phyloP scores from a whole-genome alignment of 768 basidiomycete genomes.

The Rhodotorula diobovata region DNA sequence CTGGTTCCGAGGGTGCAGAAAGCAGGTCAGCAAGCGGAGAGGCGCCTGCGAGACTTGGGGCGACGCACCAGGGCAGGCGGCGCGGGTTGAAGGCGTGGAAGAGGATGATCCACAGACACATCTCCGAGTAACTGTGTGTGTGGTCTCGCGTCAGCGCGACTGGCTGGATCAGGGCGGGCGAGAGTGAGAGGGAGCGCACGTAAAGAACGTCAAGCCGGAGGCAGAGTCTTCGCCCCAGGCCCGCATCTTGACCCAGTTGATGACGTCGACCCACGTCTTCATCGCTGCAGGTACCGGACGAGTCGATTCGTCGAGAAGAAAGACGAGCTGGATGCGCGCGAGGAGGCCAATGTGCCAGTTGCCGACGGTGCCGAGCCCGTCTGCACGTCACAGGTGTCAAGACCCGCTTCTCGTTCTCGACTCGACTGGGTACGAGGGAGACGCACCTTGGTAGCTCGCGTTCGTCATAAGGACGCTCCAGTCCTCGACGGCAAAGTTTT shows the following conservation, averaged over 20 bases:
- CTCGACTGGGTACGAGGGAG: neutral
- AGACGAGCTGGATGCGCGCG: constrained; percentile 37
- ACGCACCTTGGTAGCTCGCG: constrained; percentile 50
- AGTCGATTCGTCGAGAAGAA: constrained; percentile 49
- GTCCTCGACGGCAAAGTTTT: constrained; percentile 58
- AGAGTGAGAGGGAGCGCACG: constrained; percentile 46
- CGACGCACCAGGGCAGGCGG: constrained; percentile 21
- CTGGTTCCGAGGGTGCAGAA: neutral
- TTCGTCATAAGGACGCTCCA: constrained; percentile 57
- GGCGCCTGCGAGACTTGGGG: too few relatives aligned
- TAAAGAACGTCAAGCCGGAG: constrained; percentile 56
- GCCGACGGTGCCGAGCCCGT: constrained; percentile 23
- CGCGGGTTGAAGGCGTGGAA: constrained; percentile 23
- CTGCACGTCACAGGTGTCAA: neutral
- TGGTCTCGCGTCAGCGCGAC: neutral
- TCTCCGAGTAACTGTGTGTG: constrained; percentile 45
- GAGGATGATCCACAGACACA: constrained; percentile 23
- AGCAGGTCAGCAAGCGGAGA: too few relatives aligned
- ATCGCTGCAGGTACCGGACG: constrained; percentile 49
- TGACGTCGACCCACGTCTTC: constrained; percentile 54
- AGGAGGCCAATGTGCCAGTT: constrained; percentile 55
- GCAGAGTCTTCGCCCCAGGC: constrained; percentile 46
- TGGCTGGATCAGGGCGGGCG: neutral
- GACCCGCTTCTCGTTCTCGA: too few relatives aligned
- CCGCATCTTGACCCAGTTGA: constrained; percentile 54